phyloP scores from a whole-genome alignment of 1,284 basidiomycete genomes.

The Heterobasidion occidentale region DNA sequence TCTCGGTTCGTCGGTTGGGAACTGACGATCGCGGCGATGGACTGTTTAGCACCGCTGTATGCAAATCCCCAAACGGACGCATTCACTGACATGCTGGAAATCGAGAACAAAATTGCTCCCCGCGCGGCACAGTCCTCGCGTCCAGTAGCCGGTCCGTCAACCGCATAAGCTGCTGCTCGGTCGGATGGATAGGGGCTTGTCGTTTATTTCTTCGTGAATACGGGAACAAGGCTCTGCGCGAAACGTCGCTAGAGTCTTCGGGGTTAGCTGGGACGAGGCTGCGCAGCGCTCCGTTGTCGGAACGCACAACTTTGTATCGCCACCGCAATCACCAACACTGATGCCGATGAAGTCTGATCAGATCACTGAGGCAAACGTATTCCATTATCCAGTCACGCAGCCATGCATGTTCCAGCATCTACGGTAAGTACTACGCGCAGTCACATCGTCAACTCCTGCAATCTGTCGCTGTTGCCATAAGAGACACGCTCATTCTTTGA shows the following conservation, averaged over 20 bases:
- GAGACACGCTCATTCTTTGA: too few relatives aligned
- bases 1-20: background rate
- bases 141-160: background rate
- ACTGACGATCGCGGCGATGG: slow-evolving; percentile 2
- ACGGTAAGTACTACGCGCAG: too few relatives aligned
- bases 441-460: too few relatives aligned
- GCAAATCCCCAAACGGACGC: slow-evolving; percentile 89
- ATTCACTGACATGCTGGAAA: slow-evolving; percentile 72
- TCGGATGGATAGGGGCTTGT: background rate
- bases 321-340: too few relatives aligned
- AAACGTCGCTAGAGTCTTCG: background rate
- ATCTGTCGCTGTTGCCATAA: too few relatives aligned
- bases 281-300: background rate
- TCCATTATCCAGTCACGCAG: too few relatives aligned
- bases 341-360: too few relatives aligned
- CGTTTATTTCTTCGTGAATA: background rate
- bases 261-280: too few relatives aligned
- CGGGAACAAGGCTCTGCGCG: background rate
- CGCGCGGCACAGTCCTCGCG: background rate
- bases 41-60: slow-evolving; percentile 61
- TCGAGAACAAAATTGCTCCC: slow-evolving; percentile 58
- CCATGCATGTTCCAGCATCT: too few relatives aligned
- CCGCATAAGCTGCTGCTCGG: background rate
- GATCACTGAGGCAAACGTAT: too few relatives aligned
- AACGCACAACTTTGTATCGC: background rate